Base-by-base conservation (phyloP, 352 stramenopile species). In the Phytopythium ostracodes region DNA sequence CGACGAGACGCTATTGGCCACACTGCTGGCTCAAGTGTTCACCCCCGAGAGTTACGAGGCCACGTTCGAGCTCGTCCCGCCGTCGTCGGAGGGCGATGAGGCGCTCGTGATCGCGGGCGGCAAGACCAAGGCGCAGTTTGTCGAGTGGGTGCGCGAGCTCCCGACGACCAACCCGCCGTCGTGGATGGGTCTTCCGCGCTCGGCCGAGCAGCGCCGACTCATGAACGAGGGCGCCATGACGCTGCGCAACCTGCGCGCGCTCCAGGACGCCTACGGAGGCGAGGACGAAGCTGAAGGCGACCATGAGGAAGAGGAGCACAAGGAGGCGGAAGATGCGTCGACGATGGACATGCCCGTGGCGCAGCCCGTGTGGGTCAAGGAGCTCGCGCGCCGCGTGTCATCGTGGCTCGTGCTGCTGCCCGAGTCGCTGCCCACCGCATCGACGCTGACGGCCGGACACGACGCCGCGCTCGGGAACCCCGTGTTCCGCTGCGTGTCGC, bases 1-100 rank as follows among this genome's bases (percentile, higher is more conserved):
- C 44, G 98, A 99, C 66, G 96, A 99, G 69, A 69, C 92, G 59
- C 74, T 99, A 36, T 84, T 99, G 59, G 92, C 98, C 52, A 91
- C 87, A 51, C 76, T 99, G 57, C 78, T 99, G 18, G 82, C 92
- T 50, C 81, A 78, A 18, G 73, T 98, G 14, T 99, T 99, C 75
- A 96, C 92, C 9, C 85, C 92, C 6, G 75, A 98, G 44, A 94
- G 87, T 62, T 99, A 99, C 68, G 85, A 99, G 67, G 87, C 83
- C 57, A 88, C 78, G 6, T 94, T 91, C 59, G 65, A 78, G 56
- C 75, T 93, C 29, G 84, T 92, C 24, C 69, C 65, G 14, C 59
- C 66, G 38, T 94, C 18, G 47, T 89, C 3, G 5, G 83, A 92
- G 49, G 83, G 86, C 24, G 73, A 79, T 49, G 71, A 77, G 24